phyloP scores from a whole-genome alignment of 805 yeast species.

The Tanozyma kutaoensis region DNA sequence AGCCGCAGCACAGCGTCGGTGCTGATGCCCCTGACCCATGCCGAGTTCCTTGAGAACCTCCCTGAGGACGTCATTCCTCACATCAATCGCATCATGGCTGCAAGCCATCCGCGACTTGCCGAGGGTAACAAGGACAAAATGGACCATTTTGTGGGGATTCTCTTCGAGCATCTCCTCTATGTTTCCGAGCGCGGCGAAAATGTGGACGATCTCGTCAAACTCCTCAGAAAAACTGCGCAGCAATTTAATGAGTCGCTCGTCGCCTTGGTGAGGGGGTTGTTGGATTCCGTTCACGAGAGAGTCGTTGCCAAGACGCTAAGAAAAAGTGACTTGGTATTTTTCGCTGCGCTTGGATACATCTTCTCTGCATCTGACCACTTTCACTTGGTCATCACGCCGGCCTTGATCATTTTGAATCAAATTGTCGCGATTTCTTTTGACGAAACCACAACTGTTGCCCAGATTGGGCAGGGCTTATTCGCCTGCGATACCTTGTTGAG shows the following conservation, averaged over 20 bases:
- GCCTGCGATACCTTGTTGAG: conserved; percentile 50
- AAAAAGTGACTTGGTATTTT: conserved; percentile 46
- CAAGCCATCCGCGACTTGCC: conserved; percentile 65
- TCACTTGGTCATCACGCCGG: conserved; percentile 83
- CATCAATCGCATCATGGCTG: conserved; percentile 41
- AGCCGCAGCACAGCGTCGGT: conserved; percentile 4
- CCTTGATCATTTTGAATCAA: conserved; percentile 61
- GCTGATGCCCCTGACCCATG: conserved; percentile 17
- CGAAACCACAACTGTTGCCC: conserved; percentile 19
- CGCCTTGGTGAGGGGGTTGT: conserved; percentile 42
- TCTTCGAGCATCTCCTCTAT: conserved; percentile 49
- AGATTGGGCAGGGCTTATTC: conserved; percentile 47
- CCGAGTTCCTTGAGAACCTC: conserved; percentile 18
- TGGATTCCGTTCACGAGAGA: conserved; percentile 42
- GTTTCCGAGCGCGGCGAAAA: conserved; percentile 18
- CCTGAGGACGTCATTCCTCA: conserved; percentile 28
- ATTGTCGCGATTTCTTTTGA: no score
- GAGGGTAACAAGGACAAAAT: conserved; percentile 71
- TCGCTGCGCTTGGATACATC: conserved; percentile 56
- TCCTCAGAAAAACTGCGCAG: conserved; percentile 47
- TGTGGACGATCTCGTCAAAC: conserved; percentile 27
- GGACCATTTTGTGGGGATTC: conserved; percentile 46
- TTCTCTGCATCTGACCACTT: conserved; percentile 94
- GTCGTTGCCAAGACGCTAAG: conserved; percentile 15
- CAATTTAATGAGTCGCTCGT: conserved; percentile 54